Conservation (phyloP, 1,139 yeast genomes). For the Casaregolazyma suthepensis region DNA sequence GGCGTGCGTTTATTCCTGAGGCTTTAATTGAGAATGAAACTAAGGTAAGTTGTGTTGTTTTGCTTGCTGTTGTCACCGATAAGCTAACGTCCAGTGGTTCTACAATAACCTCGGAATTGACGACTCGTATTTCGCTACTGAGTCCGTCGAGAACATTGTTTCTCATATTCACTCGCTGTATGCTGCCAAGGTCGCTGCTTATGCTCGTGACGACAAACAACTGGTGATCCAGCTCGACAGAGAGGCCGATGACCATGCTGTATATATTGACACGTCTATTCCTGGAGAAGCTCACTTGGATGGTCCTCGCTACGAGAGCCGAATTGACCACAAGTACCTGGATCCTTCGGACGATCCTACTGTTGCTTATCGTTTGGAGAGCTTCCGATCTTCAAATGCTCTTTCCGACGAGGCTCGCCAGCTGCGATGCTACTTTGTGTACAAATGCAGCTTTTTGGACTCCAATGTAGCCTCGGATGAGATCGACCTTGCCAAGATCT, state of each 20-base stretch:
- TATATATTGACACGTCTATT: conserved; percentile 71
- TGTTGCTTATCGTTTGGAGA: conserved; percentile 67
- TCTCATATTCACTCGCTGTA: conserved; percentile 79
- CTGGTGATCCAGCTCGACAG: conserved; percentile 69
- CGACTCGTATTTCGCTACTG: conserved; percentile 83
- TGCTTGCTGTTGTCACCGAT: not conserved
- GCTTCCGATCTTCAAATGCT: conserved; percentile 67
- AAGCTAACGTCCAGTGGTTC: conserved; percentile 50
- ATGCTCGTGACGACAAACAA: conserved; percentile 48
- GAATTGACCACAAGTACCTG: conserved; percentile 77
- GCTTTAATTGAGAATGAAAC: conserved; percentile 78
- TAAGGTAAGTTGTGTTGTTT: conserved; percentile 30
- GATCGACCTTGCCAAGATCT: conserved; percentile 56
- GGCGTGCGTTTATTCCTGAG: conserved; percentile 86
- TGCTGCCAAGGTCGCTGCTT: conserved; percentile 90
- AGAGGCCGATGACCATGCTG: conserved; percentile 82
- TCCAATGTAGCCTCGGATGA: conserved; percentile 36
- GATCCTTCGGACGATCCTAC: conserved; percentile 46
- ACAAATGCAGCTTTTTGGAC: conserved; percentile 59
- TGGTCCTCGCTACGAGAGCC: conserved; percentile 40
- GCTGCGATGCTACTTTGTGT: conserved; percentile 78
- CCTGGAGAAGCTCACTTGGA: conserved; percentile 36
- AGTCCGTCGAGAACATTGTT: conserved; percentile 72
- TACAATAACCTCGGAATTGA: conserved; percentile 85
- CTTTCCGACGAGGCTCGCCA: conserved; percentile 40